Evolutionary conservation across 2,329 filamentous ascomycete genomes (phyloP), one percentile per base, ranked within the genome.

Genomic region (Camptophora hylomeconis): DNA sequence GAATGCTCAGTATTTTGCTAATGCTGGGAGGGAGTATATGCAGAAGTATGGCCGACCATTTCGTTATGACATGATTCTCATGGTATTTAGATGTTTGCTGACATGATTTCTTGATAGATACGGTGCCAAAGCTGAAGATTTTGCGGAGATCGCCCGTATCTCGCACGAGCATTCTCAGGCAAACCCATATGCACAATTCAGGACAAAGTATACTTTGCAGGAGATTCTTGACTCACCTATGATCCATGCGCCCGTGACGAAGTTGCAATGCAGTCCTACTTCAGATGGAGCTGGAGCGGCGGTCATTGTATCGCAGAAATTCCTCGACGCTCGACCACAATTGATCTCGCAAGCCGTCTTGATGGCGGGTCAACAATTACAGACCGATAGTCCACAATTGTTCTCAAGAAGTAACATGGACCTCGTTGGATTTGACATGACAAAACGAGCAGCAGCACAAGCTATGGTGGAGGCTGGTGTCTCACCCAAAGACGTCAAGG

Each of bases 151-250:
- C 49, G 87, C 73, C 7, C 76, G 87, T 45, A 60, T 95, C 51
- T 94, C 93, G 64, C 87, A 95, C 59, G 75, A 75, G 38, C 89
- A 95, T 67, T 86, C 77, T 9, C 77, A 77, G 52, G 72, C 77
- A 41, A 94, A 95, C 65, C 87, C 87, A 4, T 95, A 95, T 66
- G 87, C 83, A n/a, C 87, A 95, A 57, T 95, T 95, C 67, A 80
- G 80, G 49, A 72, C 89, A 47, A 80, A 87, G 51, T 95, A 95
- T 63, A 80, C 80, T 1, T 72, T 77, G 23, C 80, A 92, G 18
- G 76, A 95, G 56, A 67, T 95, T 51, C 58, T 82, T 49, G 63
- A 76, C 20, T 62, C 81, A 0, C 65, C 81, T 33, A 80, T 74
- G 67, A 81, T 95, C 55, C 75, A 83, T 59, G 73, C 73, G 42